Evolutionary conservation across 2,329 filamentous ascomycete genomes (phyloP).

Genomic region (Paecilomyces niveus): DNA sequence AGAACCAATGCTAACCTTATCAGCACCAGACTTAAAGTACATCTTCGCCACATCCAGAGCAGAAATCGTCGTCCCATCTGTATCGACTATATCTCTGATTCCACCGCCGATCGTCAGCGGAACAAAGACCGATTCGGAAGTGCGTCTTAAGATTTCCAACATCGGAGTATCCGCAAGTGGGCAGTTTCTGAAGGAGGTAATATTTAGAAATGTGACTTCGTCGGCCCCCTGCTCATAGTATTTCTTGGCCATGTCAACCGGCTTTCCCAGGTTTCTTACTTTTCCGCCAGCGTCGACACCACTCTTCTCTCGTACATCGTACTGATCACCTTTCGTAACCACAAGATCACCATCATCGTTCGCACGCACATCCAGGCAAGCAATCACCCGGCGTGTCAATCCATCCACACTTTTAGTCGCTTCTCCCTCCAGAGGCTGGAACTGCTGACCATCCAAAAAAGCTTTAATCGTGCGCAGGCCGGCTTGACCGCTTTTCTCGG

Average conservation of each 20-base stretch:
- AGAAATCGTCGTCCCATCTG: conserved; percentile 76
- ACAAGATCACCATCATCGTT: conserved; percentile 94
- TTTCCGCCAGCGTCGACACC: conserved; percentile 47
- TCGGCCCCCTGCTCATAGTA: conserved; percentile 98
- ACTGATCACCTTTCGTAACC: conserved; percentile 97
- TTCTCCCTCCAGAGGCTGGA: conserved; percentile 42
- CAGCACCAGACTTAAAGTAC: conserved; percentile 95
- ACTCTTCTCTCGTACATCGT: conserved; percentile 89
- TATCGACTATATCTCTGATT: conserved; percentile 86
- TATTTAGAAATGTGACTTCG: conserved; percentile 96
- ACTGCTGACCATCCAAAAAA: conserved; percentile 69
- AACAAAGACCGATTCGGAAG: conserved; percentile 89
- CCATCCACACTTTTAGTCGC: conserved; percentile 47
- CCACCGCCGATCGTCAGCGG: conserved; percentile 93
- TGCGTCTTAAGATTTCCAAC: conserved; percentile 83
- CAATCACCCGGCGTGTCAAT: conserved; percentile 87
- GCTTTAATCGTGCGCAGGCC: conserved; percentile 77
- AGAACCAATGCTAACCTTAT: conserved; percentile 95
- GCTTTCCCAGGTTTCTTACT: conserved; percentile 92
- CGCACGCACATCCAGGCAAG: conserved; percentile 88
- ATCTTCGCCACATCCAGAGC: conserved; percentile 89
- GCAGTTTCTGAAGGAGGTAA: conserved; percentile 94
- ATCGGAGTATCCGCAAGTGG: conserved; percentile 88
- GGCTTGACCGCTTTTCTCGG: conserved; percentile 90
- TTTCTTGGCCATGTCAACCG: conserved; percentile 83